Evolutionary conservation across 2,329 filamentous ascomycete genomes (phyloP).

Genomic region (Trichoderma afroharzianum): DNA sequence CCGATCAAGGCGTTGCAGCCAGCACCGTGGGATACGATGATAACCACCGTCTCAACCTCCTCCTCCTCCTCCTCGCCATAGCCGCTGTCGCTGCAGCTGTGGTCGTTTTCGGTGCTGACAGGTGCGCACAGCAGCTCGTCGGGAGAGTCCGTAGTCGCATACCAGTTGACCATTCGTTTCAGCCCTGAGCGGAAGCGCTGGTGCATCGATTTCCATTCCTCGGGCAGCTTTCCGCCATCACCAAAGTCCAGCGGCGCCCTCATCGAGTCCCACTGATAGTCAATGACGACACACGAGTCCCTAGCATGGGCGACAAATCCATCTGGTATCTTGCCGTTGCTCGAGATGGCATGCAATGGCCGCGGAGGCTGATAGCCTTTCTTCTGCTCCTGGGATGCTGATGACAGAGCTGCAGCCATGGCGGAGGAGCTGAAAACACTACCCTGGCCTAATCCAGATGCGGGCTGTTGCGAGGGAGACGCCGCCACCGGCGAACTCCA

Average conservation of each 20-base stretch:
- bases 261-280: conserved; percentile 96
- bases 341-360: conserved; percentile 79
- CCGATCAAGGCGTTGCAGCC: conserved; percentile 95
- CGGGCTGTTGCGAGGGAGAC: conserved; percentile 21
- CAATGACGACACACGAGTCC: conserved; percentile 80
- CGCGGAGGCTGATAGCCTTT: conserved; percentile 68
- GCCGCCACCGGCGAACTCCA: conserved; percentile 33
- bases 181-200: conserved; percentile 78
- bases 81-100: conserved; percentile 22
- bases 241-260: conserved; percentile 75
- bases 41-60: conserved; percentile 70
- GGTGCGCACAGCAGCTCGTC: conserved; percentile 49
- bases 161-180: conserved; percentile 79
- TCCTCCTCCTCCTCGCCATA: conserved; percentile 48
- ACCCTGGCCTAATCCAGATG: conserved; percentile 27
- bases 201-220: conserved; percentile 97
- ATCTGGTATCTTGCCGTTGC: conserved; percentile 74
- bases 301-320: conserved; percentile 89
- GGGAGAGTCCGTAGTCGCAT: conserved; percentile 54
- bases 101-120: conserved; percentile 24
- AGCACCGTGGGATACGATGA: conserved; percentile 90
- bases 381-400: conserved; percentile 24
- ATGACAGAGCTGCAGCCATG: conserved; percentile 35
- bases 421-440: conserved; percentile 27
- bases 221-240: conserved; percentile 79